These are phyloP conservation scores for Vitis riparia DNA, from an alignment of 164 flowering plant species.

Conservation along the genomic window DNA sequence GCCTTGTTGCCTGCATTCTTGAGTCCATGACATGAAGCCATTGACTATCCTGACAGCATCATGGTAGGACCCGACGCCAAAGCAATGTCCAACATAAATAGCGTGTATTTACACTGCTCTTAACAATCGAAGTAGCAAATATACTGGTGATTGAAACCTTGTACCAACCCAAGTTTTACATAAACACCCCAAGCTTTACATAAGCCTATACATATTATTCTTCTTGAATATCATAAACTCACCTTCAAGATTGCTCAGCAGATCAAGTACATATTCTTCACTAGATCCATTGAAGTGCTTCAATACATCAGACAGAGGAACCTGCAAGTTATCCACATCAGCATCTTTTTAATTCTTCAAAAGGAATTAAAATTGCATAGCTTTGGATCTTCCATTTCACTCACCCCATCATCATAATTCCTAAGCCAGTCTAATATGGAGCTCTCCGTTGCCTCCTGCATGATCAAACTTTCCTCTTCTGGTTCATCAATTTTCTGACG, in stretches of 20 bases:
- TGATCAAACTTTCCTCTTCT: conserved; percentile 8
- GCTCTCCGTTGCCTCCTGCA: conserved; percentile 34
- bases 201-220: conserved; percentile 37
- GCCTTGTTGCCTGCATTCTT: too few species aligned
- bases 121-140: too few species aligned
- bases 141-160: too few species aligned
- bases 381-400: conserved; percentile 1
- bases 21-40: too few species aligned
- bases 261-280: conserved; percentile 28
- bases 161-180: conserved; percentile 11
- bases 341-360: background rate
- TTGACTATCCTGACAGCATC: too few species aligned
- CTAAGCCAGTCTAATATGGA: conserved; percentile 40
- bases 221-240: conserved; percentile 53
- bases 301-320: conserved; percentile 32
- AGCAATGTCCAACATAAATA: too few species aligned
- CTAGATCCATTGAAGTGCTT: conserved; percentile 45
- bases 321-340: conserved; percentile 33
- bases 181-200: conserved; percentile 26
- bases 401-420: conserved; percentile 42
- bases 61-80: too few species aligned
- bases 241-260: conserved; percentile 43
- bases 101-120: too few species aligned
- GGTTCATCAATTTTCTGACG: conserved; percentile 27
- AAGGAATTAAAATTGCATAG: too few species aligned